phyloP scores from a whole-genome alignment of 2,329 filamentous ascomycete genomes.

The Trichoderma sp. region DNA sequence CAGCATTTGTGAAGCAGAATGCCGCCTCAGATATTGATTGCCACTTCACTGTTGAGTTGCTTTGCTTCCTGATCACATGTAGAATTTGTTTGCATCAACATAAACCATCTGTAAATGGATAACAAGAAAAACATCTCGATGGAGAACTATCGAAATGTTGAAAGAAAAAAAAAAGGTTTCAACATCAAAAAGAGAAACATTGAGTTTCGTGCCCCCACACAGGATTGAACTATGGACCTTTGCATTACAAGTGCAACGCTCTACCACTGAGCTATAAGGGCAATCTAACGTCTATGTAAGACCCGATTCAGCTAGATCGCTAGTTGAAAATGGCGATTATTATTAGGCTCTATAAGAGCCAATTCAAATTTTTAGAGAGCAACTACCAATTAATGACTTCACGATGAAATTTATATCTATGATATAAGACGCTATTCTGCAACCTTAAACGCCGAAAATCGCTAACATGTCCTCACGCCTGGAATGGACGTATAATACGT shows the following conservation, averaged over 20 bases:
- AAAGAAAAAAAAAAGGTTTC: not conserved
- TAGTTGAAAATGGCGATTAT: too few species aligned
- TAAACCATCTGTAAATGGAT: fast-evolving
- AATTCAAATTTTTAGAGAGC: too few species aligned
- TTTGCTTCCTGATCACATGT: too few species aligned
- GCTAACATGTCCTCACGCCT: not conserved
- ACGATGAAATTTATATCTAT: too few species aligned
- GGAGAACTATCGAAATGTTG: too few species aligned
- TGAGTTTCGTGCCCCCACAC: conserved; percentile 19
- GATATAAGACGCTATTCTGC: too few species aligned
- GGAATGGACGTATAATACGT: not conserved
- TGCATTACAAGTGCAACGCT: conserved; percentile 24
- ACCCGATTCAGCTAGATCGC: too few species aligned
- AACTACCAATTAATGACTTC: too few species aligned
- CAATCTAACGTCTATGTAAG: too few species aligned
- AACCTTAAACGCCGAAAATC: not conserved
- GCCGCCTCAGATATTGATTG: not conserved
- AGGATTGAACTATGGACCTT: conserved; percentile 23
- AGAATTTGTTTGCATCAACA: not conserved
- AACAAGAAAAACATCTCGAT: fast-evolving
- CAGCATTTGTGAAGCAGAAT: not conserved
- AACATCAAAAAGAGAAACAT: not conserved
- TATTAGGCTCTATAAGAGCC: too few species aligned
- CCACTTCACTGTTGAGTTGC: too few species aligned
- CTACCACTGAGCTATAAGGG: conserved; percentile 23